Conservation (phyloP, 495 filamentous ascomycete species). For the Podospora anserina region DNA sequence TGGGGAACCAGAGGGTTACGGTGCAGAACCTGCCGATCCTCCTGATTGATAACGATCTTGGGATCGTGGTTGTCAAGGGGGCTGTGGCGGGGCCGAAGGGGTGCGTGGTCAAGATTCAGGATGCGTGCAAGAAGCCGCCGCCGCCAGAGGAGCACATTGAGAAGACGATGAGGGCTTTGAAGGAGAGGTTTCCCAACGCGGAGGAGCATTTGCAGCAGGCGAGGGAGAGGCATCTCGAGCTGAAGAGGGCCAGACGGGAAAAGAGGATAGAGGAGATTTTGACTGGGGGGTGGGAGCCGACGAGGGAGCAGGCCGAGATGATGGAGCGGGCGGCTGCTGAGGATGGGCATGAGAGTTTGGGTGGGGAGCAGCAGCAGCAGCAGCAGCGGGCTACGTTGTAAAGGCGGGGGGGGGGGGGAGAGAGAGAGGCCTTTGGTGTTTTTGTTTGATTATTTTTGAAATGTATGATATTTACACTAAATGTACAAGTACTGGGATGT, state of each 20-base stretch:
- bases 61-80: constrained; percentile 84
- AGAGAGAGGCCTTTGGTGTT: background rate
- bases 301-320: constrained; percentile 17
- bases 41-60: constrained; percentile 77
- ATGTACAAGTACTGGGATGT: constrained; percentile 12
- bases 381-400: constrained; percentile 15
- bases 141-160: constrained; percentile 54
- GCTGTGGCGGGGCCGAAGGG: constrained; percentile 81
- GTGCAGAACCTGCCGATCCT: constrained; percentile 86
- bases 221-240: constrained; percentile 37
- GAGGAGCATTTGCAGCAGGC: constrained; percentile 39
- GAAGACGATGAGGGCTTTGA: constrained; percentile 30
- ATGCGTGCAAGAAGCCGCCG: constrained; percentile 89
- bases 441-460: constrained; percentile 6
- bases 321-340: constrained; percentile 13
- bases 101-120: constrained; percentile 76
- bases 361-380: background rate
- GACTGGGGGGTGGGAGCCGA: constrained; percentile 10
- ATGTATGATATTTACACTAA: constrained; percentile 11
- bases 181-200: constrained; percentile 41
- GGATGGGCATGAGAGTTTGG: constrained; percentile 5
- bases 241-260: constrained; percentile 43
- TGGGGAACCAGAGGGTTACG: constrained; percentile 84
- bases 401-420: constrained; percentile 8
- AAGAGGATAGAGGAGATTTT: constrained; percentile 33